Percentiles rank a stretch among this genome's conserved stretches.
Conservation (phyloP, 2,329 filamentous ascomycete species). For the Polychaeton citri region DNA sequence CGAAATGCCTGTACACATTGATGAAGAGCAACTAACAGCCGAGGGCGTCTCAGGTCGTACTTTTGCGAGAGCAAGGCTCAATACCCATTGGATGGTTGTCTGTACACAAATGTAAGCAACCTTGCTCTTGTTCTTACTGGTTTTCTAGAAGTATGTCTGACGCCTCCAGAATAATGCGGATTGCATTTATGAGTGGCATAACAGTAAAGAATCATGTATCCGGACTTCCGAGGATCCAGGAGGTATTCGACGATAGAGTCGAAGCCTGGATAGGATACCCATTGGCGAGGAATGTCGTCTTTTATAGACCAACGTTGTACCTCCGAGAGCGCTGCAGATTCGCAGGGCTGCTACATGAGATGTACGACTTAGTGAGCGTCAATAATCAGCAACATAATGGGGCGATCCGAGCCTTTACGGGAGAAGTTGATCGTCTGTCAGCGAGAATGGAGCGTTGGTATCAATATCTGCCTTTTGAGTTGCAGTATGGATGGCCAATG, state of each 20-base stretch:
- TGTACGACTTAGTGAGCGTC: conserved; percentile 3
- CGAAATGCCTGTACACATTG: not conserved
- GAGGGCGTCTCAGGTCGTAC: not conserved
- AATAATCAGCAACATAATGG: not conserved
- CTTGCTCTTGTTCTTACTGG: not conserved
- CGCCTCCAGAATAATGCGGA: not conserved
- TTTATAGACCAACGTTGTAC: conserved; percentile 4
- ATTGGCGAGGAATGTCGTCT: not conserved
- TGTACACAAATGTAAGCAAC: conserved; percentile 3
- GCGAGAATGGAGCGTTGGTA: conserved; percentile 4
- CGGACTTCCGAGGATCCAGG: not conserved
- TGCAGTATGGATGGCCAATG: conserved; percentile 7
- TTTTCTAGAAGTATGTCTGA: not conserved
- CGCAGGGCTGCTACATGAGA: conserved; percentile 2
- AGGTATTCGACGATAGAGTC: not conserved
- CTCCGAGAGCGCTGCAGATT: conserved; percentile 4
- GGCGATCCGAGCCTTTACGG: not conserved
- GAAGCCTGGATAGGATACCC: not conserved
- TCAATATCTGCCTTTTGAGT: conserved; percentile 4
- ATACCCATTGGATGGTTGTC: conserved; percentile 4
- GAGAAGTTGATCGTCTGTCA: not conserved
- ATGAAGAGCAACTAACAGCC: not conserved
- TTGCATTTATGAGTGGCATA: not conserved
- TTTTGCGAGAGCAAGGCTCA: conserved; percentile 2
- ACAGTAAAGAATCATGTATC: not conserved